phyloP scores from a whole-genome alignment of 176 grass and related monocot species.

The Cenchrus purpureus region DNA sequence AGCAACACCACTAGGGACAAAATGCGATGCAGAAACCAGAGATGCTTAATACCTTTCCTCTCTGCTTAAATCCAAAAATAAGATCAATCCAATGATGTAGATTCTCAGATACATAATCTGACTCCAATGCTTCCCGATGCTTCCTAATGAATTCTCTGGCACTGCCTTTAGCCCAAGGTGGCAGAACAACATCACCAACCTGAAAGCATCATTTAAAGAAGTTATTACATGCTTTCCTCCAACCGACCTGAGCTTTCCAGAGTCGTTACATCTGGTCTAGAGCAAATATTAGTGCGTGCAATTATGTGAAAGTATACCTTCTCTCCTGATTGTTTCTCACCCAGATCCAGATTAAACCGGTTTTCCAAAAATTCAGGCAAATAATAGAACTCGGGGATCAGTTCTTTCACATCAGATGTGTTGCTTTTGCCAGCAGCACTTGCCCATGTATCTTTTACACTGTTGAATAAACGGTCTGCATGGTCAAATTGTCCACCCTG shows the following conservation, averaged over 20 bases:
- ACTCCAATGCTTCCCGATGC: slow-evolving; percentile 97
- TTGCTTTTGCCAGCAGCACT: slow-evolving; percentile 98
- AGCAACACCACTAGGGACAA: slow-evolving; percentile 19
- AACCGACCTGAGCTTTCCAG: slow-evolving; percentile 21
- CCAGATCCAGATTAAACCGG: slow-evolving; percentile 80
- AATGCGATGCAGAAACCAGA: slow-evolving; percentile 41
- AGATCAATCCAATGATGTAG: slow-evolving; percentile 98
- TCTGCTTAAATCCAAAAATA: slow-evolving; percentile 97
- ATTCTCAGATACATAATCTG: slow-evolving; percentile 97
- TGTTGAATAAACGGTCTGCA: slow-evolving; percentile 95
- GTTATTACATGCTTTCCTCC: slow-evolving; percentile 37
- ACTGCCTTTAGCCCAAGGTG: slow-evolving; percentile 96
- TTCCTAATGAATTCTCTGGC: slow-evolving; percentile 88
- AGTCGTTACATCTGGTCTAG: slow-evolving; percentile 21
- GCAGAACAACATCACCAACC: slow-evolving; percentile 93
- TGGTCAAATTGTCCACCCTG: slow-evolving; percentile 98
- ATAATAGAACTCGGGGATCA: slow-evolving; percentile 99
- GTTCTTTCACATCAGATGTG: slow-evolving; percentile 99
- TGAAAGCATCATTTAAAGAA: slow-evolving; percentile 53
- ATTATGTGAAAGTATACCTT: slow-evolving; percentile 57
- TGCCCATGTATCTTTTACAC: slow-evolving; percentile 86
- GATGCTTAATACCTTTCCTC: slow-evolving; percentile 78
- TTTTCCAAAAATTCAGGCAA: slow-evolving; percentile 99
- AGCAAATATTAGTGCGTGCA: not conserved
- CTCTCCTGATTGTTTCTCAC: slow-evolving; percentile 99